Evolutionary conservation across 192 early-diverging fungal genomes (phyloP).

Genomic region (Podila epicladia): DNA sequence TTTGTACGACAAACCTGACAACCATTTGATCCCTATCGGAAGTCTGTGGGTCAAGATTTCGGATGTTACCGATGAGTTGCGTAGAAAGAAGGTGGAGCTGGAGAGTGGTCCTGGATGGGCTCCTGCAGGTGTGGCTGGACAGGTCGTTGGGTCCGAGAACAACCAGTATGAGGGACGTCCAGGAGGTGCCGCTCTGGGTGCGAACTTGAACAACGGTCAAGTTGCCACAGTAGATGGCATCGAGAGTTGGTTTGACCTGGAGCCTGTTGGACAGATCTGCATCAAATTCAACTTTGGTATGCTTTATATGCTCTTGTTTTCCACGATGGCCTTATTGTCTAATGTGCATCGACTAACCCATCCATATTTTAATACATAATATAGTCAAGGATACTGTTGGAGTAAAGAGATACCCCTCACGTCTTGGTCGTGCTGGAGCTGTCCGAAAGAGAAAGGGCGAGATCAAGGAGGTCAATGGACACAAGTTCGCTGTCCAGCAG

Average conservation of each 20-base stretch:
- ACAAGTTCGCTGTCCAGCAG: constrained; percentile 90
- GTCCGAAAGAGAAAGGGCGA: constrained; percentile 85
- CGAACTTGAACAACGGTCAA: constrained; percentile 16
- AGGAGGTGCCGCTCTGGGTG: neutral
- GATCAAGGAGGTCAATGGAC: constrained; percentile 89
- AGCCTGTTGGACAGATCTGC: constrained; percentile 90
- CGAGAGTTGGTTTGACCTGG: constrained; percentile 91
- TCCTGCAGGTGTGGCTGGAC: constrained; percentile 52
- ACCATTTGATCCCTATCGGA: constrained; percentile 77
- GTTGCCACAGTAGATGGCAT: constrained; percentile 61
- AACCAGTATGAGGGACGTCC: constrained; percentile 8
- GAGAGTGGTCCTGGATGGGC: constrained; percentile 68
- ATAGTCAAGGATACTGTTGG: constrained; percentile 61
- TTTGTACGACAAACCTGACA: constrained; percentile 84
- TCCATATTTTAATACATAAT: no score
- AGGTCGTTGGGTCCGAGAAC: constrained; percentile 15
- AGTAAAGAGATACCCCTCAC: constrained; percentile 62
- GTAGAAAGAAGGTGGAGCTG: constrained; percentile 75
- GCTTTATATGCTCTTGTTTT: neutral
- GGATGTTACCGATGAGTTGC: constrained; percentile 90
- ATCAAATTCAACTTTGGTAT: constrained; percentile 89
- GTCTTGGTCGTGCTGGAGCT: constrained; percentile 80
- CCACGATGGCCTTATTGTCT: neutral
- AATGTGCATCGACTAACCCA: no score
- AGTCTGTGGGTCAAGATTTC: constrained; percentile 94